These are phyloP conservation scores for Rhynchosporium agropyri DNA, from an alignment of 2,329 filamentous ascomycete species.

Conservation along the genomic window DNA sequence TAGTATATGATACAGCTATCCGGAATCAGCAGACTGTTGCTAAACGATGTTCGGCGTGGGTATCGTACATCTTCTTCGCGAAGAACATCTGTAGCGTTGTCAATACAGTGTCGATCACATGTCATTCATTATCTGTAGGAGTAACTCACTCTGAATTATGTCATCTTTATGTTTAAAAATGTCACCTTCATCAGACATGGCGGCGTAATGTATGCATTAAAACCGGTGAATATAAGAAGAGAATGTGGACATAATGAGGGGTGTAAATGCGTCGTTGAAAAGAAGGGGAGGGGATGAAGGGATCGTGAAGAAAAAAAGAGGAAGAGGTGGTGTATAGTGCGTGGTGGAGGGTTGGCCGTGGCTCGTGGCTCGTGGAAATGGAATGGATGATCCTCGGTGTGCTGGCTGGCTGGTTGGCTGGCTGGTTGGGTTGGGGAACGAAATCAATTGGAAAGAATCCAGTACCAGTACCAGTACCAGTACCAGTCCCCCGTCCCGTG, in stretches of 20 bases:
- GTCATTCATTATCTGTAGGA: constrained; percentile 25
- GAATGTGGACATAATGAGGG: constrained; percentile 25
- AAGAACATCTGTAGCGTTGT: constrained; percentile 38
- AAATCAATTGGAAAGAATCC: neutral
- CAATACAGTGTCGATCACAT: constrained; percentile 37
- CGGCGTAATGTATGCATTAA: constrained; percentile 35
- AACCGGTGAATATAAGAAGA: constrained; percentile 18
- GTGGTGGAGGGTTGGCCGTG: neutral
- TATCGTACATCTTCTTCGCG: constrained; percentile 43
- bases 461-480: no score
- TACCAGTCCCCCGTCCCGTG: no score
- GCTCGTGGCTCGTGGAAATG: neutral
- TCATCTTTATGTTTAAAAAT: constrained; percentile 34
- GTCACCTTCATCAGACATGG: constrained; percentile 40
- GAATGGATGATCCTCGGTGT: constrained; percentile 17
- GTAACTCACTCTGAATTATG: constrained; percentile 37
- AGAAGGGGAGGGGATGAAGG: constrained; percentile 13
- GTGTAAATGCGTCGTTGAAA: constrained; percentile 10
- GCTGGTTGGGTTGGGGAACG: neutral
- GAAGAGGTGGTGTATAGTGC: neutral
- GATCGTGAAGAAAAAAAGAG: constrained; percentile 16
- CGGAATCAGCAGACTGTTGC: constrained; percentile 23
- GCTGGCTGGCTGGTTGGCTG: no score
- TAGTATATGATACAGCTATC: constrained; percentile 45
- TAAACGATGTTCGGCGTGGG: neutral